Base-by-base conservation (phyloP, 805 yeast genomes). In the Yamadazyma sp. region DNA sequence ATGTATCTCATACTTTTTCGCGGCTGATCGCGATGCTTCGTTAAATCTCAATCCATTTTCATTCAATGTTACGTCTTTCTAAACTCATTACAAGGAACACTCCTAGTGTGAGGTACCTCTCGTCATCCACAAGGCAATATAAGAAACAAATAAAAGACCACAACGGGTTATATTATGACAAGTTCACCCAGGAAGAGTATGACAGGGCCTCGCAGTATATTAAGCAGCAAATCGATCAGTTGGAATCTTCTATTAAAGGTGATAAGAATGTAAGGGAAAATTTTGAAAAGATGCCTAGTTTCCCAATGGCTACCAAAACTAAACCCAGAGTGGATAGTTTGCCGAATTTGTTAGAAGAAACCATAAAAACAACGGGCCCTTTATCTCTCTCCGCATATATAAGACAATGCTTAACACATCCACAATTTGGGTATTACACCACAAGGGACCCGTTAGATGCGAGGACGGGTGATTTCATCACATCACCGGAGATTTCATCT, bases 401-500 rank as follows among this genome's bases (percentile, higher is more conserved):
- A 90, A 69, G 83, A 40, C 90, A 84, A 55, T 85, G 95, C 53
- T 67, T 87, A 40, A 77, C 88, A 0, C 84, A 84, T 52, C 93
- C 95, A 0, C 66, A 75, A 7, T 73, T 71, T 46, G 95, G 95
- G 0, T 87, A 87, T 56, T 86, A 87, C 54, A 82, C 88, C 15
- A 81, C 85, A 3, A 64, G 80, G 44, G 82, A 86, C 48, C 95
- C 95, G 2, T 64, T 87, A 23, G 86, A 83, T 21, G 30, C 53
- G 2, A 58, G 48, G 27, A 55, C 60, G 5, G 95, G 95, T 4
- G 95, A 87, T 57, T 87, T 87, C 56, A 71, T 82, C 35, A 87
- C 95, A 0, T 82, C 91, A 0, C 95, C 95, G 0, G 95, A 87
- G 58, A 84, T 87, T 35, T 82, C 91, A 5, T 86, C 85, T 26